Conservation (phyloP, 2,329 filamentous ascomycete genomes). For the Fusarium nodosum region DNA sequence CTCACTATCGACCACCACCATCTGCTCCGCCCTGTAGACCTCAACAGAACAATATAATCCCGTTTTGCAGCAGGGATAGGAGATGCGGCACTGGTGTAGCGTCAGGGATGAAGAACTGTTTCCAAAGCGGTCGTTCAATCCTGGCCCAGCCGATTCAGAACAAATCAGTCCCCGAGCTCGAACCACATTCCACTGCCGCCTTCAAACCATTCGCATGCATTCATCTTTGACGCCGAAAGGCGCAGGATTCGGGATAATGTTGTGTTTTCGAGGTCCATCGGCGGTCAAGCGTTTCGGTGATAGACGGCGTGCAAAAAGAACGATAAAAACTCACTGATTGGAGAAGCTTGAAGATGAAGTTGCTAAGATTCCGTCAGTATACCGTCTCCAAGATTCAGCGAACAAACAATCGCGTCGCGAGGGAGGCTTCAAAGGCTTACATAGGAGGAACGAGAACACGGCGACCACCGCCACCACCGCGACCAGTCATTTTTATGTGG, state of each 20-base stretch:
- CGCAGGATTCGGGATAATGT: constrained; percentile 8
- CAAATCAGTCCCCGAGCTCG: not conserved
- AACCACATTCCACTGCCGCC: not conserved
- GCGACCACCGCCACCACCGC: constrained; percentile 71
- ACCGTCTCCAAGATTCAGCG: not conserved
- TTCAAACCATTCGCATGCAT: not conserved
- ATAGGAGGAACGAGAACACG: constrained; percentile 72
- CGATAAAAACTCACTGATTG: constrained; percentile 63
- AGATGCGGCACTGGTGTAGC: not conserved
- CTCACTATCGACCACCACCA: not conserved
- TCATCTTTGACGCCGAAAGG: not conserved
- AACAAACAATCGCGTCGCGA: constrained; percentile 36
- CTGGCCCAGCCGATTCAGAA: not conserved
- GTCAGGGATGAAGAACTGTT: not conserved
- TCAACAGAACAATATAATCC: constrained; percentile 7
- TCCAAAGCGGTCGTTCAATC: not conserved
- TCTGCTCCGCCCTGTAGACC: not conserved
- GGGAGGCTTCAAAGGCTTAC: constrained; percentile 47
- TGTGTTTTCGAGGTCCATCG: constrained; percentile 36
- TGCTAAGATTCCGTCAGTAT: constrained; percentile 54
- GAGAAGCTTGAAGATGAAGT: constrained; percentile 79
- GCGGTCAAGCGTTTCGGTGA: constrained; percentile 25
- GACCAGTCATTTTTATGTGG: constrained; percentile 65
- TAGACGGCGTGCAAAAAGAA: constrained; percentile 2
- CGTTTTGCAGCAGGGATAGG: not conserved